Evolutionary conservation across 441 rosid species (phyloP).

Genomic region (Flueggea neowawraea): DNA sequence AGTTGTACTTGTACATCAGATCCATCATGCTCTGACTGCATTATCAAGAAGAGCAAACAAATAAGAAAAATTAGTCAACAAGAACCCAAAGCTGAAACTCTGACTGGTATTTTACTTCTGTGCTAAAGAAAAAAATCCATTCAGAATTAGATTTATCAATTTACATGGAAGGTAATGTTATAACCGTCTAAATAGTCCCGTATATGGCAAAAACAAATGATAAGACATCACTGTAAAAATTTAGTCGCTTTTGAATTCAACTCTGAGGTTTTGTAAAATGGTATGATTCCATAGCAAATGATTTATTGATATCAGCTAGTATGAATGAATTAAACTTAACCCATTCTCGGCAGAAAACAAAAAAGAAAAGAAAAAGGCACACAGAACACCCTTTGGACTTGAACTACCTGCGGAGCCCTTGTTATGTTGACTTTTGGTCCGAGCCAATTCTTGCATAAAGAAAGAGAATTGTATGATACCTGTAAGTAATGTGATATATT

Average conservation of each 20-base stretch:
- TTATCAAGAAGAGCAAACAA: not conserved
- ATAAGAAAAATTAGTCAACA: too few relatives aligned
- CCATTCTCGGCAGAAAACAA: not conserved
- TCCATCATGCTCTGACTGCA: slow-evolving; percentile 97
- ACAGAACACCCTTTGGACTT: not conserved
- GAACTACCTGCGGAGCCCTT: slow-evolving; percentile 88
- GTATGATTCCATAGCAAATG: not conserved
- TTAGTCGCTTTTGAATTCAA: too few relatives aligned
- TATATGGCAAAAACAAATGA: too few relatives aligned
- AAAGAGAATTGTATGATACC: slow-evolving; percentile 96
- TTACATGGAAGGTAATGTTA: too few relatives aligned
- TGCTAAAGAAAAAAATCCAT: too few relatives aligned
- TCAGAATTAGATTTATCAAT: too few relatives aligned
- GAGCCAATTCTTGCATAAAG: slow-evolving; percentile 98
- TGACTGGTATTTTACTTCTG: too few relatives aligned
- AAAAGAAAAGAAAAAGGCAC: not conserved
- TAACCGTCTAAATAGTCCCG: too few relatives aligned
- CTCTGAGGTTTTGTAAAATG: too few relatives aligned
- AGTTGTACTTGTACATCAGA: slow-evolving; percentile 77
- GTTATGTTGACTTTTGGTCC: slow-evolving; percentile 91
- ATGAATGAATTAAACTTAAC: not conserved
- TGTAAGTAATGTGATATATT: slow-evolving; percentile 21
- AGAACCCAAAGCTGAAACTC: too few relatives aligned
- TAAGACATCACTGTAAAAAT: too few relatives aligned
- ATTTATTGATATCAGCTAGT: not conserved